phyloP scores from a whole-genome alignment of 2,329 filamentous ascomycete genomes.

The Pseudocercospora pini-densiflorae region DNA sequence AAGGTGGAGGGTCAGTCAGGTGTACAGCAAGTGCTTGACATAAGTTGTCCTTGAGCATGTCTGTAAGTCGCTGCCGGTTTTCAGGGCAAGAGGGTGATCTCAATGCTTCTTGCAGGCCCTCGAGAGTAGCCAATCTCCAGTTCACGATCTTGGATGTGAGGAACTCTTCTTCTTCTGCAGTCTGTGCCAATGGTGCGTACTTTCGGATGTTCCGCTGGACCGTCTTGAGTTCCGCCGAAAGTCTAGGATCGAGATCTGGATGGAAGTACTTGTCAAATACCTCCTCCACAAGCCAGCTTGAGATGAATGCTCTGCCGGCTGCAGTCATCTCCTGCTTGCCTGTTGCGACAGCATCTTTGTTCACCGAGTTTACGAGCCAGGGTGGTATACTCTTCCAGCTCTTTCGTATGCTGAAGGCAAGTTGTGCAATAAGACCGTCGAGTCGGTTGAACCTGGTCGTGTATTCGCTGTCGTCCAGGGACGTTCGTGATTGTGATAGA shows the following conservation, averaged over 20 bases:
- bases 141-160: conserved; percentile 84
- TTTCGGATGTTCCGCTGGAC: conserved; percentile 87
- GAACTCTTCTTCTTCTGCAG: conserved; percentile 86
- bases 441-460: conserved; percentile 84
- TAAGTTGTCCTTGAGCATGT: conserved; percentile 67
- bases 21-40: conserved; percentile 74
- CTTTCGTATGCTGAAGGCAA: conserved; percentile 95
- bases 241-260: conserved; percentile 74
- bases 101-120: conserved; percentile 78
- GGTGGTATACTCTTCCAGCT: conserved; percentile 82
- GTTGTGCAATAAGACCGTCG: conserved; percentile 90
- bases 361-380: conserved; percentile 81
- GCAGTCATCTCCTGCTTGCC: conserved; percentile 99
- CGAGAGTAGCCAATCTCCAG: conserved; percentile 92
- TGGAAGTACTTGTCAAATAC: conserved; percentile 94
- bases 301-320: conserved; percentile 85
- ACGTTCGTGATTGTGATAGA: conserved; percentile 90
- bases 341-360: conserved; percentile 79
- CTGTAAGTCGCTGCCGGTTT: conserved; percentile 63
- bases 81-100: conserved; percentile 67
- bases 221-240: conserved; percentile 79
- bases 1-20: conserved; percentile 74
- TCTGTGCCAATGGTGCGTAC: conserved; percentile 73
- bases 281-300: conserved; percentile 87
- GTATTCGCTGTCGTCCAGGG: conserved; percentile 95